Percentiles rank a stretch among this genome's conserved stretches.
phyloP scores from a whole-genome alignment of 371 early-diverging fungal species.

The Mucor plumbeus region DNA sequence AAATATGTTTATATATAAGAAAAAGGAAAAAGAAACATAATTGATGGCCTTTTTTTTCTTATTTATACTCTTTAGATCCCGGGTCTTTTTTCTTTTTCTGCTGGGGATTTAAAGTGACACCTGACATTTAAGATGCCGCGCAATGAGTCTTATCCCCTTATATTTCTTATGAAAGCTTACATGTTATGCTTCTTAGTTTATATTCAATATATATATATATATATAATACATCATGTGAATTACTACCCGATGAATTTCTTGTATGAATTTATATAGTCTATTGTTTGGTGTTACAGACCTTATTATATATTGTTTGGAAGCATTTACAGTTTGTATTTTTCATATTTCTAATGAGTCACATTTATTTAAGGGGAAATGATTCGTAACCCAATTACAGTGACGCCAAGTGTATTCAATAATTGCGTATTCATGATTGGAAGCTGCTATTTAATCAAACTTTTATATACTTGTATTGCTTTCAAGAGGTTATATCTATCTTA shows the following conservation, averaged over 20 bases:
- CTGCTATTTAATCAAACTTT: constrained; percentile 4
- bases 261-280: neutral
- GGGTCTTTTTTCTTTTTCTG: neutral
- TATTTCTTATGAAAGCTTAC: neutral
- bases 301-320: neutral
- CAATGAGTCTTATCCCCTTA: neutral
- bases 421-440: constrained; percentile 5
- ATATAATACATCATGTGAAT: neutral
- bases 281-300: neutral
- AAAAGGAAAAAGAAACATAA: neutral
- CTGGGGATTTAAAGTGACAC: neutral
- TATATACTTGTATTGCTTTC: neutral
- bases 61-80: neutral
- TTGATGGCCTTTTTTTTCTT: neutral
- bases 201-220: neutral
- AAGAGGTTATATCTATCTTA: constrained; percentile 8
- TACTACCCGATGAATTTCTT: neutral
- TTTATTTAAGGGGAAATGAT: neutral
- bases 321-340: neutral
- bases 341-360: constrained; percentile 8
- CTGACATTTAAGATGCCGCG: constrained; percentile 1
- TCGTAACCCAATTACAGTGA: constrained; percentile 10
- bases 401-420: constrained; percentile 2
- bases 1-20: constrained; percentile 1
- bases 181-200: neutral